These are phyloP conservation scores for Singerocomus inundabilis DNA, from an alignment of 1,284 basidiomycete species.

Conservation along the genomic window DNA sequence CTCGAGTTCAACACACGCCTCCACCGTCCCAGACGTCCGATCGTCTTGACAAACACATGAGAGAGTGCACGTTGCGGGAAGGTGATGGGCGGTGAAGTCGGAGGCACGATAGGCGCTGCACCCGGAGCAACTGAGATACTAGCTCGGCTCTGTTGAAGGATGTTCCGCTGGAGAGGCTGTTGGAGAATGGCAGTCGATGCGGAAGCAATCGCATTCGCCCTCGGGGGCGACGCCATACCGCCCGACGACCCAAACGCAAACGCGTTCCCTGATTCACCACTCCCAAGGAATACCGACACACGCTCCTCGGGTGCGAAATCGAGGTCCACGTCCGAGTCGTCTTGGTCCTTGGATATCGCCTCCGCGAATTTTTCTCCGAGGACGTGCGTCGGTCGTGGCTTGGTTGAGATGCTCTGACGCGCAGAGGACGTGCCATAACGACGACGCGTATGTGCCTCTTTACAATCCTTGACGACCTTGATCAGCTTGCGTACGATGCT, in stretches of 20 bases:
- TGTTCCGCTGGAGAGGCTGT: constrained; percentile 41
- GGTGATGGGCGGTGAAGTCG: constrained; percentile 46
- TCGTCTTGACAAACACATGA: constrained; percentile 76
- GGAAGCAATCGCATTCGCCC: constrained; percentile 24
- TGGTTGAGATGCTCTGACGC: constrained; percentile 33
- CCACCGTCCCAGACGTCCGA: constrained; percentile 80
- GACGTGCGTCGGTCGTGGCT: constrained; percentile 42
- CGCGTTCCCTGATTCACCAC: constrained; percentile 23
- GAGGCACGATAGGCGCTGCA: constrained; percentile 31
- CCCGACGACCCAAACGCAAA: constrained; percentile 32
- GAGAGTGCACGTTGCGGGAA: constrained; percentile 67
- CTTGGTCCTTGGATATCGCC: constrained; percentile 49
- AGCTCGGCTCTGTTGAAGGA: constrained; percentile 39
- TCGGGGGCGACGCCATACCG: constrained; percentile 20
- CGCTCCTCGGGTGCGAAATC: constrained; percentile 53
- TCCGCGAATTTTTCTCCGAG: constrained; percentile 63
- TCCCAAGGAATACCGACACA: constrained; percentile 33
- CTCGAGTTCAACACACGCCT: constrained; percentile 70
- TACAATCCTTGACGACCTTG: constrained; percentile 78
- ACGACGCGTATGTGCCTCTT: constrained; percentile 57
- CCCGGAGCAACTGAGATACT: constrained; percentile 28
- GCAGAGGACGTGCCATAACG: constrained; percentile 31
- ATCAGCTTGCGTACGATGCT: constrained; percentile 76
- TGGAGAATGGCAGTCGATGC: constrained; percentile 36
- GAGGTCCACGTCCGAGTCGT: constrained; percentile 70